These are phyloP conservation scores for Leishmania major DNA, from an alignment of 208 protist species.

Conservation along the genomic window DNA sequence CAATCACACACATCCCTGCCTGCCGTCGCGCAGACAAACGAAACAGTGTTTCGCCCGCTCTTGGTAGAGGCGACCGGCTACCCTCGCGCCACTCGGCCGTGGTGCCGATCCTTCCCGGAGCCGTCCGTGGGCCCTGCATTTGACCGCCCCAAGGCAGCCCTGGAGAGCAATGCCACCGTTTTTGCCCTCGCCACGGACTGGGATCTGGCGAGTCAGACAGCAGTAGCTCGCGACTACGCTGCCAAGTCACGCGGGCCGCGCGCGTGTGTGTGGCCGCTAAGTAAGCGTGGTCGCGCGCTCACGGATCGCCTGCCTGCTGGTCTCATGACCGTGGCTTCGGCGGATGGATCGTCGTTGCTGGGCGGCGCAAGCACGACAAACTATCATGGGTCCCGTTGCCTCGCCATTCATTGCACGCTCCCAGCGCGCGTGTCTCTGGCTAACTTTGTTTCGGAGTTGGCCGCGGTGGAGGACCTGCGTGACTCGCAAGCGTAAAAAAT, in stretches of 20 bases:
- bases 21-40: background rate
- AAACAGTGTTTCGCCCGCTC: conserved; percentile 39
- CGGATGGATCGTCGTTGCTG: conserved; percentile 19
- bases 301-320: conserved; percentile 72
- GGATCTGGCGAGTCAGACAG: conserved; percentile 35
- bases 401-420: conserved; percentile 78
- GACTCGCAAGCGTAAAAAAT: conserved; percentile 2
- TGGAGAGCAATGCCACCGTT: background rate
- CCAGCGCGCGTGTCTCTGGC: conserved; percentile 43
- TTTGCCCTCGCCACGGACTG: conserved; percentile 37
- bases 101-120: conserved; percentile 66
- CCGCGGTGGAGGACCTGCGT: conserved; percentile 19
- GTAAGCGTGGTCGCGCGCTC: conserved; percentile 60
- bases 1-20: background rate
- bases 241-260: conserved; percentile 40
- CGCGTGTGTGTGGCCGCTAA: conserved; percentile 53
- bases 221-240: conserved; percentile 35
- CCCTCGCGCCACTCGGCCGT: conserved; percentile 39
- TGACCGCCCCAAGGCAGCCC: background rate
- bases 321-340: conserved; percentile 41
- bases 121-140: conserved; percentile 10
- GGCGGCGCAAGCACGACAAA: background rate
- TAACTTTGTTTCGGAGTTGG: conserved; percentile 63
- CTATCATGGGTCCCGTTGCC: conserved; percentile 31
- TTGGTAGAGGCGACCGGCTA: conserved; percentile 31